phyloP scores from a whole-genome alignment of 345 rosid species.

The Populus alba region DNA sequence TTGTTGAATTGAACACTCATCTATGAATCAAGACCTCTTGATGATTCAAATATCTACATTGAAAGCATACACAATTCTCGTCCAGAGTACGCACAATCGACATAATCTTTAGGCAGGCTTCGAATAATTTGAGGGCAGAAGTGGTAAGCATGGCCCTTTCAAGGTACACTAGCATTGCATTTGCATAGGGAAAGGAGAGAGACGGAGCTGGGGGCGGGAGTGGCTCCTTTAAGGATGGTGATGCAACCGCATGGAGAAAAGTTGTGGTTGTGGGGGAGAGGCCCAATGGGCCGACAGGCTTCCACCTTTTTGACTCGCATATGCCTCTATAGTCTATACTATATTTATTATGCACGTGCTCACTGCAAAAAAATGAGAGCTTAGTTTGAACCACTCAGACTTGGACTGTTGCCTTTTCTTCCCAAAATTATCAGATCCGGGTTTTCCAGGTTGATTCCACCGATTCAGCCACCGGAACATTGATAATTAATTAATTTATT shows the following conservation, averaged over 20 bases:
- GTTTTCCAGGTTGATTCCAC: no score
- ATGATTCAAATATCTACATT: neutral
- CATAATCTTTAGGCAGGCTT: neutral
- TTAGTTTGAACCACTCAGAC: neutral
- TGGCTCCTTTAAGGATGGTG: neutral
- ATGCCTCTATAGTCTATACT: neutral
- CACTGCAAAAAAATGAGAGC: neutral
- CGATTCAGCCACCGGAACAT: no score
- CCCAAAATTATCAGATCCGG: no score
- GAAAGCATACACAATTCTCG: neutral
- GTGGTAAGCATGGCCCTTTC: neutral
- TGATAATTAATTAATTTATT: no score
- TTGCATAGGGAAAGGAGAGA: neutral
- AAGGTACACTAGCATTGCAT: no score
- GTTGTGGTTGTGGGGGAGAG: neutral
- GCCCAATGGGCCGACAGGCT: slow-evolving; percentile 25
- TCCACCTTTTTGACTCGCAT: slow-evolving; percentile 4
- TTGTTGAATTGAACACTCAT: slow-evolving; percentile 6
- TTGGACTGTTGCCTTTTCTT: neutral
- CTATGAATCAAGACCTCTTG: neutral
- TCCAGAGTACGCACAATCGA: neutral
- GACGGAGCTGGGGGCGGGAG: neutral
- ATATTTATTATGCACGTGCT: neutral
- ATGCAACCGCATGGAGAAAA: neutral
- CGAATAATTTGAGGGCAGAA: neutral